Evolutionary conservation across 768 basidiomycete species (phyloP).

Genomic region (Boletellus emodensis): DNA sequence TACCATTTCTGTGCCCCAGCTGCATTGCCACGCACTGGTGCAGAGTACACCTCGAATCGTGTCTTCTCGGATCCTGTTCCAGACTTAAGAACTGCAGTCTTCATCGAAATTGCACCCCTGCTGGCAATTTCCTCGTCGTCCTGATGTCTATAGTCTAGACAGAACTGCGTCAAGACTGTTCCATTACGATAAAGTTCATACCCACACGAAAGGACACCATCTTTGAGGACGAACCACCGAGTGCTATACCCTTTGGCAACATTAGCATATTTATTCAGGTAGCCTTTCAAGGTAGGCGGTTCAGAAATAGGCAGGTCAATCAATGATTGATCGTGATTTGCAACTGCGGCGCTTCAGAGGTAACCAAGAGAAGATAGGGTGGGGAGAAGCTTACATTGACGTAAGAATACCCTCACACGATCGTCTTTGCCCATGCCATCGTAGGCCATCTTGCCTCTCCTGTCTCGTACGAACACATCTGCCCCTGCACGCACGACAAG

Average conservation of each 20-base stretch:
- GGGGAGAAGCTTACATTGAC: slow-evolving; percentile 61
- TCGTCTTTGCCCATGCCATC: slow-evolving; percentile 78
- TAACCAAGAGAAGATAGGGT: background rate
- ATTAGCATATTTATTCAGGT: slow-evolving; percentile 89
- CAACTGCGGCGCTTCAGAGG: slow-evolving; percentile 43
- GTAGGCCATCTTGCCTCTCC: slow-evolving; percentile 63
- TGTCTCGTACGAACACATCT: slow-evolving; percentile 83
- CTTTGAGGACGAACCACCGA: slow-evolving; percentile 88
- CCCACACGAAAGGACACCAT: slow-evolving; percentile 82
- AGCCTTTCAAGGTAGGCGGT: slow-evolving; percentile 66
- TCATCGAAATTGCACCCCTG: slow-evolving; percentile 87
- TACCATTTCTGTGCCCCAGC: slow-evolving; percentile 68
- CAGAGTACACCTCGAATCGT: slow-evolving; percentile 79
- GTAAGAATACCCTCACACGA: slow-evolving; percentile 72
- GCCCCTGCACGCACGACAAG: slow-evolving; percentile 83
- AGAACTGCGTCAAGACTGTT: slow-evolving; percentile 2
- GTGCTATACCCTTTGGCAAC: slow-evolving; percentile 87
- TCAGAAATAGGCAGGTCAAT: slow-evolving; percentile 49
- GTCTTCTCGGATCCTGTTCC: slow-evolving; percentile 51
- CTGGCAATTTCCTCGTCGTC: slow-evolving; percentile 85
- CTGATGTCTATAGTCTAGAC: slow-evolving; percentile 73
- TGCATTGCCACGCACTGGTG: slow-evolving; percentile 45
- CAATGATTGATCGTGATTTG: slow-evolving; percentile 74
- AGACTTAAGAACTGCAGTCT: slow-evolving; percentile 61
- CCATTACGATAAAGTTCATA: slow-evolving; percentile 8